These are phyloP conservation scores for Forsythia suspensa DNA, from an alignment of 257 asterid species.

Conservation along the genomic window DNA sequence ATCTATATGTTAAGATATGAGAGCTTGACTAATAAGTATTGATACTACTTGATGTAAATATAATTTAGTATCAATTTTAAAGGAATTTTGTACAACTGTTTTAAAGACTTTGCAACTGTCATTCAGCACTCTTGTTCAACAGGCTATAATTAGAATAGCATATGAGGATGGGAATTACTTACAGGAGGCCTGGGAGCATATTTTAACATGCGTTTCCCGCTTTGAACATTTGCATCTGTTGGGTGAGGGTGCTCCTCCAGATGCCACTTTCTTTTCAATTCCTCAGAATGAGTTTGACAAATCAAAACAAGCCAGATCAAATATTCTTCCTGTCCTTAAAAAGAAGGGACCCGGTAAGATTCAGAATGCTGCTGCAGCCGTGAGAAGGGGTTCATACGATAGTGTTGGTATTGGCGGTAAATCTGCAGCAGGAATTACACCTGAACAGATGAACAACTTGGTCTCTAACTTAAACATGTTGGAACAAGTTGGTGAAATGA, in stretches of 20 bases:
- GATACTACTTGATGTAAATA: too few species aligned
- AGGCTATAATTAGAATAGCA: slow-evolving; percentile 82
- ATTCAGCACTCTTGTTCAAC: slow-evolving; percentile 30
- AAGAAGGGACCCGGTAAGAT: slow-evolving; percentile 92
- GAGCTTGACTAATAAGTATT: neutral
- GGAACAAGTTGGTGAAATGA: slow-evolving; percentile 98
- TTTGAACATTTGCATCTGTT: slow-evolving; percentile 96
- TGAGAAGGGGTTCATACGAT: slow-evolving; percentile 95
- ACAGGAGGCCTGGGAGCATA: slow-evolving; percentile 99
- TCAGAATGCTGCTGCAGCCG: slow-evolving; percentile 75
- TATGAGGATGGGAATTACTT: slow-evolving; percentile 97
- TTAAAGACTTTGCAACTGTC: neutral
- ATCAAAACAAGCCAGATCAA: slow-evolving; percentile 73
- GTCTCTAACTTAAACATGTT: slow-evolving; percentile 90
- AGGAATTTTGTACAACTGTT: too few species aligned
- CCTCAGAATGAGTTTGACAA: slow-evolving; percentile 80
- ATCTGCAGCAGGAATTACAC: slow-evolving; percentile 75
- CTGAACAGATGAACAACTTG: slow-evolving; percentile 92
- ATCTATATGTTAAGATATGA: neutral
- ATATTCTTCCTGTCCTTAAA: slow-evolving; percentile 81
- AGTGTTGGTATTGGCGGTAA: slow-evolving; percentile 97
- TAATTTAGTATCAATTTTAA: too few species aligned
- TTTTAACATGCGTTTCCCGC: slow-evolving; percentile 92
- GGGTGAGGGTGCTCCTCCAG: slow-evolving; percentile 99
- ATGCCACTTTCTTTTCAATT: slow-evolving; percentile 91